A percentile compares a stretch with the other conserved stretches of the same genome.
Evolutionary conservation across 352 stramenopile genomes (phyloP).

Genomic region (Globisporangium radiosum): DNA sequence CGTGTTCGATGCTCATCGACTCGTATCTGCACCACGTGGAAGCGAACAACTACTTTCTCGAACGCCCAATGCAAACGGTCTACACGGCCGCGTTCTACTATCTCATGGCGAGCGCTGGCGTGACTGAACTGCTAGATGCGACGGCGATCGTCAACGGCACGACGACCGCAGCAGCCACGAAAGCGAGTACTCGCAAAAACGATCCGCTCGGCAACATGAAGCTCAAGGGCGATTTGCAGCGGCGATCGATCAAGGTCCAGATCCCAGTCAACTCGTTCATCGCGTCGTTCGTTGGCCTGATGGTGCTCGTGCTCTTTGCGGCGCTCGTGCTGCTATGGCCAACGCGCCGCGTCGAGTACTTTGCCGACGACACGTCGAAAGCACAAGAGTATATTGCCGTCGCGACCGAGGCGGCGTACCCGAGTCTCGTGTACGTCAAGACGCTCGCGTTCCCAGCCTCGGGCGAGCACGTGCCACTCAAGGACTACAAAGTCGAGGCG

Average conservation of each 20-base stretch:
- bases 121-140: slow-evolving; percentile 19
- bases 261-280: slow-evolving; percentile 27
- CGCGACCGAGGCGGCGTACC: slow-evolving; percentile 17
- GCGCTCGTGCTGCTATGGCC: slow-evolving; percentile 23
- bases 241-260: slow-evolving; percentile 21
- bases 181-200: not conserved
- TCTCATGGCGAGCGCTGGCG: slow-evolving; percentile 32
- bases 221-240: slow-evolving; percentile 29
- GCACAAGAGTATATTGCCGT: slow-evolving; percentile 18
- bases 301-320: slow-evolving; percentile 19
- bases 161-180: not conserved
- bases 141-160: slow-evolving; percentile 1
- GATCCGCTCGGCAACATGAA: slow-evolving; percentile 21
- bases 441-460: slow-evolving; percentile 10
- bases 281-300: slow-evolving; percentile 21
- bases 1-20: slow-evolving; percentile 36
- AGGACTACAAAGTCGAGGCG: slow-evolving; percentile 3
- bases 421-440: slow-evolving; percentile 23
- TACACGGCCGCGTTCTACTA: slow-evolving; percentile 52
- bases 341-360: slow-evolving; percentile 19
- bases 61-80: slow-evolving; percentile 31
- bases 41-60: slow-evolving; percentile 36
- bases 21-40: slow-evolving; percentile 40
- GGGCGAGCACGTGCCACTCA: slow-evolving; percentile 3
- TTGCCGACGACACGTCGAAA: slow-evolving; percentile 17